Base-by-base conservation (phyloP, 768 basidiomycete species). In the Boletus patriciae region DNA sequence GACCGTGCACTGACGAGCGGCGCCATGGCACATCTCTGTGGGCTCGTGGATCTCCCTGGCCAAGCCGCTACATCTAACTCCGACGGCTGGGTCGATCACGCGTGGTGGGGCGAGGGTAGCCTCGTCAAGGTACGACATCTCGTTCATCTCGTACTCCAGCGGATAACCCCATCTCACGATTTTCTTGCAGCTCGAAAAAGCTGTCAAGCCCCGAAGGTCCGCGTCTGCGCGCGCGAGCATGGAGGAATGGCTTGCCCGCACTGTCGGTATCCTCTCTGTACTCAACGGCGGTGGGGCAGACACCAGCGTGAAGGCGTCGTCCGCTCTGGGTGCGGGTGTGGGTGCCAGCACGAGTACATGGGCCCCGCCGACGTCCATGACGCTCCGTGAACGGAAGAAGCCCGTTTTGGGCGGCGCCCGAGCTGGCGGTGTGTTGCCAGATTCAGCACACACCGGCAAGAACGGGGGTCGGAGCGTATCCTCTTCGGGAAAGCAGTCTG, bases 1-100 rank as follows among this genome's bases (percentile, higher is more conserved):
- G 94, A 98, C 69, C 81, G 88, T 7, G 94, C 96, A 0, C 76
- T 98, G 52, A 84, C 78, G 7, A 93, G 90, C 59, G 96, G 90
- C 0, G 80, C 87, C 0, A 83, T 94, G 82, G 90, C 93, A 0
- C 90, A 94, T 68, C 70, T 96, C 2, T 74, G 76, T 8, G 95
- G 94, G 5, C 73, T 98, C 21, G 77, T 76, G 2, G 68, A 61
- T 46, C 18, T 48, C 25, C 27, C 50, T 18, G 46, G 53, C 23
- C 36, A 50, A 29, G 13, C 21, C 3, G 6, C 9, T 3, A 11
- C 7, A 5, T 33, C 38, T 1, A 21, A 44, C 8, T 9, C 36
- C 1, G 52, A 49, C 21, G 50, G 21, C 10, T 66, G 63, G 56
- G 75, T 80, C n/a, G 74, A 83, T 37, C 62, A 62, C 0, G 62